Base-by-base conservation (phyloP, 2,329 filamentous ascomycete species). In the Cercospora nicotianae region DNA sequence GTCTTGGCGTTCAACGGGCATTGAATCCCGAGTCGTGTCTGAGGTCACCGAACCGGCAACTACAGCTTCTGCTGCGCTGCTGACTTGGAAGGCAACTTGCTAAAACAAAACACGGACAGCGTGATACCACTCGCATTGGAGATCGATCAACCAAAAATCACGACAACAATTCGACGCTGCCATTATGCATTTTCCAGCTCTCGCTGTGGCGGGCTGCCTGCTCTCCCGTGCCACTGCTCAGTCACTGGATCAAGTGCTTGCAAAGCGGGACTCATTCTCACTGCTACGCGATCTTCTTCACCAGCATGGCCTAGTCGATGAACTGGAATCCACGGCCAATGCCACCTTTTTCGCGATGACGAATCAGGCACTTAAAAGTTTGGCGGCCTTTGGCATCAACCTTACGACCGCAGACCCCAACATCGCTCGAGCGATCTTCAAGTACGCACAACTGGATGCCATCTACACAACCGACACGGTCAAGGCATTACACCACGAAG, bases 271-370 rank as follows among this genome's bases (percentile, higher is more conserved):
- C 9, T 53, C 66, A 28, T 67, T 72, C 53, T 64, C 65, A 30
- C 65, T 70, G 33, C 64, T 72, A 9, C 63, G 65, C 33, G 65
- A 61, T 28, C 60, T 72, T 5, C 64, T 72, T 13, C 55, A 70
- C 23, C 63, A 70, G 23, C 59, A 62, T 26, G 57, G 67, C 23
- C 64, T 72, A 18, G 42, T 67, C 20, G 55, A 66, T n/a, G 58
- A 68, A 26, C 61, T 72, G 53, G 65, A 64, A 9, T 58, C 58
- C 5, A 51, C 63, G 5, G 31, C 53, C 26, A 68, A 68, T 42
- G 57, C 69, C 18, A 72, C 70, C 1, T 55, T 72, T 1, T 59
- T 72, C 30, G 70, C 70, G 12, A 68, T 68, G 16, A 72, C 63
- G 10, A 64, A 72, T 36, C 58, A 64, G 3, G 70, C 66, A 23